A percentile compares a stretch with the other conserved stretches of the same genome.
Conservation (phyloP, 2,329 filamentous ascomycete genomes). For the Fusarium haematococcum region DNA sequence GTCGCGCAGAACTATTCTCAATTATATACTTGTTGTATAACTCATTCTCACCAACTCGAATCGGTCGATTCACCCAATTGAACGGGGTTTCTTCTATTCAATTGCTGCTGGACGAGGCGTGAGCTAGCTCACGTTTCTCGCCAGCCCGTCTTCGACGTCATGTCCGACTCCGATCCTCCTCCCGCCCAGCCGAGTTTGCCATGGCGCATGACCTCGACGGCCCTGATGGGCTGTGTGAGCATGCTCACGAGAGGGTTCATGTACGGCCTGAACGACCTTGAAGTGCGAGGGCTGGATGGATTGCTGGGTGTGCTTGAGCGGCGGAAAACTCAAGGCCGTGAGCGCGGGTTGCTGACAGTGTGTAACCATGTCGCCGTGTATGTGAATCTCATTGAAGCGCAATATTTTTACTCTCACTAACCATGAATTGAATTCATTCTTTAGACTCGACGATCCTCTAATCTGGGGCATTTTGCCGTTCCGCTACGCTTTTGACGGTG, state of each 20-base stretch:
- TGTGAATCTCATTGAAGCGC: slow-evolving; percentile 15
- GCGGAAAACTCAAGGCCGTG: slow-evolving; percentile 72
- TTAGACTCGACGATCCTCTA: slow-evolving; percentile 92
- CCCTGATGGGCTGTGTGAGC: slow-evolving; percentile 80
- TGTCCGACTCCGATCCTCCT: slow-evolving; percentile 43
- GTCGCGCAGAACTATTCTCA: slow-evolving; percentile 10
- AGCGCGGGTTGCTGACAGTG: slow-evolving; percentile 84
- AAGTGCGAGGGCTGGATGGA: slow-evolving; percentile 79
- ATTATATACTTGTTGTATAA: slow-evolving; percentile 17
- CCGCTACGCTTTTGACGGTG: slow-evolving; percentile 76
- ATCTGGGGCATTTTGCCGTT: slow-evolving; percentile 92
- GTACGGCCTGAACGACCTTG: slow-evolving; percentile 77
- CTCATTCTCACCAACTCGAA: neutral
- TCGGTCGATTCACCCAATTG: neutral
- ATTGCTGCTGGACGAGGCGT: neutral
- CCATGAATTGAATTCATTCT: neutral
- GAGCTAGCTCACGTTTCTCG: neutral
- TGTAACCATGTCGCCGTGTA: slow-evolving; percentile 59
- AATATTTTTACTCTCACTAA: slow-evolving; percentile 7
- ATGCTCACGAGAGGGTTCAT: slow-evolving; percentile 80
- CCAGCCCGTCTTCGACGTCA: slow-evolving; percentile 1
- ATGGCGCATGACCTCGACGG: slow-evolving; percentile 80
- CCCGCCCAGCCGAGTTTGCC: slow-evolving; percentile 66
- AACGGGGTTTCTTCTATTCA: neutral
- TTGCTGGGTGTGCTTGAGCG: slow-evolving; percentile 83